Base-by-base conservation (phyloP, 352 stramenopile genomes). In the Phytopythium sindhum region DNA sequence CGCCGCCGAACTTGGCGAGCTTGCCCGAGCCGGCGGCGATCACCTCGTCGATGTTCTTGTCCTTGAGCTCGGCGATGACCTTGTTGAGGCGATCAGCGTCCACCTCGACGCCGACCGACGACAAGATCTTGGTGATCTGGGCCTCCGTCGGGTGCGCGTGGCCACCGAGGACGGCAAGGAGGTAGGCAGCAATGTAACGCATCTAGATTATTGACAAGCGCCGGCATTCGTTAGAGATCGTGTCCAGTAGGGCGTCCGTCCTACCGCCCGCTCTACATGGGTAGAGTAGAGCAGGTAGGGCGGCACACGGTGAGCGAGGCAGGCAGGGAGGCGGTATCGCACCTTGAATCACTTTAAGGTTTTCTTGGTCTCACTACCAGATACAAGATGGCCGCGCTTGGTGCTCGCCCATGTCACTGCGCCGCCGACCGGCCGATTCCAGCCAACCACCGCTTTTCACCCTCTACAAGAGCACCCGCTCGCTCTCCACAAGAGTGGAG, bases 161-260 rank as follows among this genome's bases (percentile, higher is more conserved):
- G 67, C 96, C 96, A 67, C 90, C 95, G 61, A 99, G 82, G 72
- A 96, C 95, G 83, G 95, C 95, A 67, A 99, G 84, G 64, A 99
- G 79, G 85, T 98, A 97, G 69, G 96, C 96, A 87, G 95, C 92
- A 92, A 98, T 91, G 95, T 98, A 97, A 91, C 90, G 85, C 96
- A 99, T 99, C 85, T 97, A 70, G 24, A 14, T 14, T 4, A 19
- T 19, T 17, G 15, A 61, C 5, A 10, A 23, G 28, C 2, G 41
- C 31, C 10, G 39, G 12, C 58, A 39, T 23, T 2, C 4, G 42
- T 50, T 50, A 50, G 39, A 45, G 12, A n/a, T 8, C 19, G 28
- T 15, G 28, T 19, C 15, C 12, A 39, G 33, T 39, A 39, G 33
- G 14, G 33, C 7, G 33, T 10, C 14, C 7, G 33, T 10, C 7